Base-by-base conservation (phyloP, 2,329 filamentous ascomycete genomes). In the Rhynchosporium agropyri region DNA sequence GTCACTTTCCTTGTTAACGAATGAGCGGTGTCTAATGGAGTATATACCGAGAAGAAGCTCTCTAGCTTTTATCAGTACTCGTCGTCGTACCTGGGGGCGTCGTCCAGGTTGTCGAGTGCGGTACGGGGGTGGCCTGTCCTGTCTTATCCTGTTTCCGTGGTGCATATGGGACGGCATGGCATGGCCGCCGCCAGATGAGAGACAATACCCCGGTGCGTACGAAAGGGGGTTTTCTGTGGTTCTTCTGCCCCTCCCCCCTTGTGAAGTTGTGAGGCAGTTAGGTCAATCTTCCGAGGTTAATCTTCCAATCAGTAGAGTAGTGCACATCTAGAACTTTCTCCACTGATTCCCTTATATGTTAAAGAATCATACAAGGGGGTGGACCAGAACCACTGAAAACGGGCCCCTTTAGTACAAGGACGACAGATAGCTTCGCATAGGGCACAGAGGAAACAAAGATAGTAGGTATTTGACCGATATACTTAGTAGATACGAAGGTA, bases 1-100 rank as follows among this genome's bases (percentile, higher is more conserved):
- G 50, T 64, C 62, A 65, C 55, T 67, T 36, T 10, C 33, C 33
- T 36, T 36, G 6, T 36, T 10, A 36, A 36, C 33, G 5, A 10
- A 36, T 36, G 5, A 36, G 33, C 33, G 33, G 33, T 36, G 33
- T 36, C 33, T 36, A 36, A 36, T 36, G 33, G 33, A 36, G 33
- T 36, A 64, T 61, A 65, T 68, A 67, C 68, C 67, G 65, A 70
- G 65, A 62, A 12, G 59, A 68, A 66, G 63, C 58, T 62, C 60
- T 56, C 50, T 48, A 63, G 57, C 33, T 36, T 36, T 36, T 10
- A 36, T 36, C 33, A 36, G 2, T 36, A 36, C 6, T 10, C 9
- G 6, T 36, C 9, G 33, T 20, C 20, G 20, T 20, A 20, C 20
- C 20, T 20, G 43, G 15, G 43, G 15, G 8, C 15, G 43, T 10